A percentile compares a stretch with the other conserved stretches of the same genome.
These are phyloP conservation scores for Porphyra umbilicalis DNA, from an alignment of 31 red algal genomes.

Conservation along the genomic window DNA sequence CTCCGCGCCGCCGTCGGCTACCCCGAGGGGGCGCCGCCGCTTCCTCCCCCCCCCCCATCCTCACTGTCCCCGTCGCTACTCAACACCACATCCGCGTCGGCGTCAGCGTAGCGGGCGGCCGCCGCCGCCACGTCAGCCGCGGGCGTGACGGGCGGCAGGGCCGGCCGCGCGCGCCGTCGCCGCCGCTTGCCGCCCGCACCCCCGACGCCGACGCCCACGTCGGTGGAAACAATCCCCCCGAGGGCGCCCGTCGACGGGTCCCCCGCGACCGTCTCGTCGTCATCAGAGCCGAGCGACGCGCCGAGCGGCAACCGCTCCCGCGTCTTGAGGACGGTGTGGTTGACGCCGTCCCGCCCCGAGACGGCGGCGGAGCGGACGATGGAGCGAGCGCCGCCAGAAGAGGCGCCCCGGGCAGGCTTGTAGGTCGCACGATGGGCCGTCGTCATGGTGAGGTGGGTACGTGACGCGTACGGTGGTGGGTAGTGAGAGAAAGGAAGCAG, in stretches of 20 bases:
- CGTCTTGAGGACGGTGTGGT: constrained; percentile 51
- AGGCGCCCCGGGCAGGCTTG: constrained; percentile 70
- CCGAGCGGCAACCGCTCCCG: constrained; percentile 12
- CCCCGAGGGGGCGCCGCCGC: background rate
- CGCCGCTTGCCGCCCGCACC: constrained; percentile 12
- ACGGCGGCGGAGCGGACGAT: constrained; percentile 59
- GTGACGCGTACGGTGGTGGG: too few species aligned
- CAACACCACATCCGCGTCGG: constrained; percentile 21
- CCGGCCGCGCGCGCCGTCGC: constrained; percentile 7
- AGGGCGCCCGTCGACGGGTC: constrained; percentile 5
- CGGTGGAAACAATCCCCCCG: too few species aligned
- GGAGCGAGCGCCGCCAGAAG: constrained; percentile 55
- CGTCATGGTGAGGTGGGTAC: too few species aligned
- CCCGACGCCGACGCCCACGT: constrained; percentile 3
- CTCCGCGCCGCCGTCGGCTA: background rate
- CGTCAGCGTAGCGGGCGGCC: background rate
- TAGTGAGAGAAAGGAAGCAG: too few species aligned
- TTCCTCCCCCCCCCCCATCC: background rate
- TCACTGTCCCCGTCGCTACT: background rate
- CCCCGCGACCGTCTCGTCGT: constrained; percentile 17
- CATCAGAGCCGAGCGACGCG: constrained; percentile 16
- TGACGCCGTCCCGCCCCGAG: constrained; percentile 49
- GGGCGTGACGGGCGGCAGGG: background rate
- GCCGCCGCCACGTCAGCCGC: background rate
- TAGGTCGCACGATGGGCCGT: constrained; percentile 85